Conservation (phyloP, 345 rosid genomes). For the Kandelia obovata region DNA sequence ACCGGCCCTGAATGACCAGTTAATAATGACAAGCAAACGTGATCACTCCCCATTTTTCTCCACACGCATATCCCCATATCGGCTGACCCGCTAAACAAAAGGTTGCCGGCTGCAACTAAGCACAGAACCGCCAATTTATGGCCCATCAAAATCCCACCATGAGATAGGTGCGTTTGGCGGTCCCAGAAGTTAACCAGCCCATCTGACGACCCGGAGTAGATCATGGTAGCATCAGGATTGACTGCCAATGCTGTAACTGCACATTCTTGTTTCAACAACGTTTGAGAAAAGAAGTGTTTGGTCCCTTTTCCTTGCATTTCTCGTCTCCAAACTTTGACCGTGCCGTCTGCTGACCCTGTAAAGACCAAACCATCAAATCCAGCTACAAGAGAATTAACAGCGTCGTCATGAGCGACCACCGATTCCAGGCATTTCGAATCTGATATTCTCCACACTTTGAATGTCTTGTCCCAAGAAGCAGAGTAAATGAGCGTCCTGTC, state of each 20-base stretch:
- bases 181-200: conserved; percentile 83
- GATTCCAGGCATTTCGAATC: conserved; percentile 76
- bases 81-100: conserved; percentile 82
- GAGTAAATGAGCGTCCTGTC: conserved; percentile 59
- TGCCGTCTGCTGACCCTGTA: conserved; percentile 85
- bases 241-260: conserved; percentile 72
- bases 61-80: conserved; percentile 81
- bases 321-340: conserved; percentile 84
- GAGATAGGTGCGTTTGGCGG: conserved; percentile 45
- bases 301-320: conserved; percentile 83
- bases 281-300: conserved; percentile 75
- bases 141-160: conserved; percentile 68
- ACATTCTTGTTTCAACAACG: conserved; percentile 73
- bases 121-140: conserved; percentile 78
- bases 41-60: conserved; percentile 52
- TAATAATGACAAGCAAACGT: conserved; percentile 57
- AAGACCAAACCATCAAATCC: conserved; percentile 81
- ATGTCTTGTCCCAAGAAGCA: conserved; percentile 86
- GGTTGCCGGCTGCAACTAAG: conserved; percentile 58
- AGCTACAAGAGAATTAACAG: conserved; percentile 60
- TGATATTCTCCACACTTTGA: conserved; percentile 75
- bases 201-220: conserved; percentile 85
- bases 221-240: conserved; percentile 45
- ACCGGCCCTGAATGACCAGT: conserved; percentile 80
- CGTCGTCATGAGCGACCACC: conserved; percentile 71